Evolutionary conservation across 176 grass and related monocot genomes (phyloP), one percentile per base, ranked within the genome.

Genomic region (Elaeis guineensis): DNA sequence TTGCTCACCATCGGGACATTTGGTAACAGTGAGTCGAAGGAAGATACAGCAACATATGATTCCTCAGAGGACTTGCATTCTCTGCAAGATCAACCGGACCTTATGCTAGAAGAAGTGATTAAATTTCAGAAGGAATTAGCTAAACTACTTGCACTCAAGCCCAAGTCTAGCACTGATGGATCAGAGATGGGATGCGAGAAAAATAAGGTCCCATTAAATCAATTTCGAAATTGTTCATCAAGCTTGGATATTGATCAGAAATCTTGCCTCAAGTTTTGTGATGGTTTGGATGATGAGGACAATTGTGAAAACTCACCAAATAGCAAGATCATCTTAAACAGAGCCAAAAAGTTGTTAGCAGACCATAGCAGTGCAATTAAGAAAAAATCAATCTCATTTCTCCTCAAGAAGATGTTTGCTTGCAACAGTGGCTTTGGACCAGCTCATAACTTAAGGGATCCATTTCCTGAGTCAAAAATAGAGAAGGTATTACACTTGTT

Each of bases 1-100:
- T 57, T 95, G 54, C 83, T 95, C 49, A 63, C 83, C 19, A 90
- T 95, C 5, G 90, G 90, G 50, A 95, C 90, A 71, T 79, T 90
- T 22, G 86, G 86, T 39, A 84, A 73, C 52, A 75, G 73, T 63
- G 60, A 83, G 52, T 65, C 84, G 4, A 71, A 79, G 49, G 71
- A 84, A 59, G 77, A 21, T 51, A 63, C 23, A 6, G 49, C 63
- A 58, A 71, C 25, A 16, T 17, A 67, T 69, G 64, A 54, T 30
- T 25, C 79, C 11, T 82, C 76, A 0, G 63, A 75, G 25, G 67
- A 57, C 50, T 59, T 11, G 20, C 51, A 62, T 66, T 3, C 72
- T 22, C 51, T 5, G 22, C 74, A 86, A 68, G 74, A 79, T 56
- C 15, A 67, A 2, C 3, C 55, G n/a, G 76, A 81, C 49, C 67